Evolutionary conservation across 1,284 basidiomycete species (phyloP), one percentile per base, ranked within the genome.

Genomic region (Rhodotorula mucilaginosa): DNA sequence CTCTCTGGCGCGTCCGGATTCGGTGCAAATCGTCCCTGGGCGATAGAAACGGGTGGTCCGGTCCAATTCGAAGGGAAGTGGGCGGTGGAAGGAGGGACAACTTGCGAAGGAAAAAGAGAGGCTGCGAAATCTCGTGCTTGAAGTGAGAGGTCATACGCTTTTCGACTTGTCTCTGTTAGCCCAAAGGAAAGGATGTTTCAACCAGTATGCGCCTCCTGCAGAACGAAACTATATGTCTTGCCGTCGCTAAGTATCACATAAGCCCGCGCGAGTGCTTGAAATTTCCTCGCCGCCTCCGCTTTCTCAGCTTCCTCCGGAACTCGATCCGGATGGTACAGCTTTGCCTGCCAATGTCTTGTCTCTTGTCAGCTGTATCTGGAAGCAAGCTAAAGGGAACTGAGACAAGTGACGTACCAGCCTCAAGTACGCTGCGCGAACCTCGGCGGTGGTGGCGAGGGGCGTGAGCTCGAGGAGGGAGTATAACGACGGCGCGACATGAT

Each of bases 281-380:
- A 70, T 15, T 8, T 13, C 44, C 1, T 6, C 16, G 48, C 59
- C 2, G 64, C 69, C 10, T 39, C 44, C 16, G 18, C 57, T n/a
- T 26, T 52, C 46, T 66, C 34, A 26, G 26, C 26, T 10, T 52
- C 48, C 12, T 48, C 23, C 12, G 57, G 39, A 1, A 59, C 61
- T 3, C 61, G 64, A 51, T 70, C 69, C 23, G 69, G 69, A 31
- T 70, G 69, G 0, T 23, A 7, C 5, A 23, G 46, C 61, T 63
- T 70, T 1, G 64, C 64, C 69, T 70, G 64, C 31, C 31, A 12
- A 7, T 12, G 16, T n/a, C 13, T 21, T 1, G 51, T 16, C 21
- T 8, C 13, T 10, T 8, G 58, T 10, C n/a, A 23, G 58, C 10
- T 19, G 3, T 2, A 16, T 18, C 18, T 47, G 19, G 39, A 7